These are phyloP conservation scores for Tolypocladium tundrense DNA, from an alignment of 2,329 filamentous ascomycete genomes.

Conservation along the genomic window DNA sequence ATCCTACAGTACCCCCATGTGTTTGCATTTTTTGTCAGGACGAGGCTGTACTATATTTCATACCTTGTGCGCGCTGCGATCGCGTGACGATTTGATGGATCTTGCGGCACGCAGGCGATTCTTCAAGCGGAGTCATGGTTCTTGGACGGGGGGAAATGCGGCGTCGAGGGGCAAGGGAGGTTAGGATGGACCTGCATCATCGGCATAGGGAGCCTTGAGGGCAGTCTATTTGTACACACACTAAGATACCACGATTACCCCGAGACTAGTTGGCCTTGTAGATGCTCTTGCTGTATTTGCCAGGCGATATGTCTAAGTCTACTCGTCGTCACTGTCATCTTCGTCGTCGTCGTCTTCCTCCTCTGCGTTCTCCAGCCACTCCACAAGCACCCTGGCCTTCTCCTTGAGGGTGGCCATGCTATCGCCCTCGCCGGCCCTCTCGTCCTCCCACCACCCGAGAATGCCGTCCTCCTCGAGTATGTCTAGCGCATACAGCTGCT, in stretches of 20 bases:
- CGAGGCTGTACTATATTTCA: background rate
- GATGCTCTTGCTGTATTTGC: background rate
- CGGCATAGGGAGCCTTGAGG: background rate
- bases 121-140: background rate
- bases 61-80: background rate
- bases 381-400: conserved; percentile 69
- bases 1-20: background rate
- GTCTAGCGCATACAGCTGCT: conserved; percentile 77
- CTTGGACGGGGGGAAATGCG: background rate
- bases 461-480: conserved; percentile 84
- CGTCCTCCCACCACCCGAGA: conserved; percentile 78
- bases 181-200: background rate
- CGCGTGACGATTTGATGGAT: background rate
- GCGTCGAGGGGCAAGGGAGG: background rate
- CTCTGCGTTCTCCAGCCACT: conserved; percentile 71
- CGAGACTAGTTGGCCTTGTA: background rate
- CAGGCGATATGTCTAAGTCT: background rate
- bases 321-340: conserved; percentile 18
- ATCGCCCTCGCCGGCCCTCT: conserved; percentile 53
- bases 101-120: background rate
- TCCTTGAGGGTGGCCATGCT: conserved; percentile 60
- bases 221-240: background rate
- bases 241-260: background rate
- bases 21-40: background rate
- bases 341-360: conserved; percentile 60